Evolutionary conservation across 2,329 filamentous ascomycete species (phyloP).

Genomic region (Pseudopyricularia javanii): DNA sequence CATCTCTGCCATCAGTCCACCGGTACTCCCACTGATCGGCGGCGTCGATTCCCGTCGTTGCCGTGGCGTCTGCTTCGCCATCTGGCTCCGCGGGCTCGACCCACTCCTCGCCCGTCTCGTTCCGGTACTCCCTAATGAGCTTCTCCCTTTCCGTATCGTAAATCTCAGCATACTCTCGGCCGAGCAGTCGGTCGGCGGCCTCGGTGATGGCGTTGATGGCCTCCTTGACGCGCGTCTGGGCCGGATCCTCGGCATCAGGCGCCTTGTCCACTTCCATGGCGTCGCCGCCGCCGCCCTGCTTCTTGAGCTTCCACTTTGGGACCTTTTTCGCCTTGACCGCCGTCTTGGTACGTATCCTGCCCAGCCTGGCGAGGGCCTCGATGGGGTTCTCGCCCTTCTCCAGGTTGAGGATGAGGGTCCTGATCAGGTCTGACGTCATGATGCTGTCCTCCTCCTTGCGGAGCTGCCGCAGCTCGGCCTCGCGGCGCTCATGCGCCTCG

Average conservation of each 20-base stretch:
- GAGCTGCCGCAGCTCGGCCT: constrained; percentile 60
- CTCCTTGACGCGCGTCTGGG: constrained; percentile 56
- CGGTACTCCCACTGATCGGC: constrained; percentile 66
- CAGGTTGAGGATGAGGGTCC: constrained; percentile 57
- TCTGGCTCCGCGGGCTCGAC: constrained; percentile 21
- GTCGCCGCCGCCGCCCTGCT: constrained; percentile 33
- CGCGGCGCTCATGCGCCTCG: constrained; percentile 75
- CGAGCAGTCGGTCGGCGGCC: constrained; percentile 76
- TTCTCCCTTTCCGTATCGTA: constrained; percentile 82
- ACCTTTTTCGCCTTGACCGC: constrained; percentile 40
- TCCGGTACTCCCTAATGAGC: constrained; percentile 69
- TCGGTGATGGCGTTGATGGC: constrained; percentile 76
- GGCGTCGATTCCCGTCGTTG: constrained; percentile 9
- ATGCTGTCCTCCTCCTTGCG: constrained; percentile 76
- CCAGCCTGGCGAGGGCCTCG: constrained; percentile 75
- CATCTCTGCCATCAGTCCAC: constrained; percentile 82
- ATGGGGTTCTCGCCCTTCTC: constrained; percentile 76
- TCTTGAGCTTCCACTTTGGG: constrained; percentile 61
- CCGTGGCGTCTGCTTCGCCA: background rate
- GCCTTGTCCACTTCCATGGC: constrained; percentile 73
- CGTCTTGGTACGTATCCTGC: constrained; percentile 47
- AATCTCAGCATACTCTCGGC: constrained; percentile 74
- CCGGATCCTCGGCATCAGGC: constrained; percentile 47
- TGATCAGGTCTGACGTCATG: constrained; percentile 67
- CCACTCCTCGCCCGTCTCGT: constrained; percentile 85